A percentile compares a stretch with the other conserved stretches of the same genome.
Conservation (phyloP, 192 early-diverging fungal genomes). For the Phlyctochytrium bullatum region DNA sequence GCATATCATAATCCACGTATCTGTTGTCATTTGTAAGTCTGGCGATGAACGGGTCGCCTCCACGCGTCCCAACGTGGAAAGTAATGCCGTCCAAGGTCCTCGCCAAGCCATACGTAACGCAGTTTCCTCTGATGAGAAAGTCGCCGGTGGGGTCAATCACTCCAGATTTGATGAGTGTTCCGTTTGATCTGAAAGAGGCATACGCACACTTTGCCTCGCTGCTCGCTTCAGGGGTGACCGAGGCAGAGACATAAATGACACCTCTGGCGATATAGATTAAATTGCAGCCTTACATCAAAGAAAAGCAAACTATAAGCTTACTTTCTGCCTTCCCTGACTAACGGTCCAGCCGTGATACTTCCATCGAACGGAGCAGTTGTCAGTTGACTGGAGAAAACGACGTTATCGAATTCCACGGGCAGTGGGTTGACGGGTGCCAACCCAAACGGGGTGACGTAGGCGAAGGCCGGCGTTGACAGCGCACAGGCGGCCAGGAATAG, state of each 20-base stretch:
- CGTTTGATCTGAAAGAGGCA: neutral
- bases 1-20: neutral
- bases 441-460: neutral
- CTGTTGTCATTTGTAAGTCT: neutral
- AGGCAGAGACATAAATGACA: neutral
- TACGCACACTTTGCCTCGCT: neutral
- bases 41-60: neutral
- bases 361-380: neutral
- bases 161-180: neutral
- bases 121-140: neutral
- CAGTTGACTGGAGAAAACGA: neutral
- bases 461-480: neutral
- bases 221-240: neutral
- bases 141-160: neutral
- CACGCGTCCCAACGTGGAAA: neutral
- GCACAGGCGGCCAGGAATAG: neutral
- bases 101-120: neutral
- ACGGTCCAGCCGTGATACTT: neutral
- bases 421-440: neutral
- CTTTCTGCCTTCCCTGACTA: neutral
- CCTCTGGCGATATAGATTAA: neutral
- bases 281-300: neutral
- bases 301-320: neutral
- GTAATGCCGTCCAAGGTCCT: neutral
- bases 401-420: slow-evolving; percentile 3